Percentiles rank a stretch among this genome's conserved stretches.
These are phyloP conservation scores for Daedaleopsis nitida DNA, from an alignment of 768 basidiomycete species.

Conservation along the genomic window DNA sequence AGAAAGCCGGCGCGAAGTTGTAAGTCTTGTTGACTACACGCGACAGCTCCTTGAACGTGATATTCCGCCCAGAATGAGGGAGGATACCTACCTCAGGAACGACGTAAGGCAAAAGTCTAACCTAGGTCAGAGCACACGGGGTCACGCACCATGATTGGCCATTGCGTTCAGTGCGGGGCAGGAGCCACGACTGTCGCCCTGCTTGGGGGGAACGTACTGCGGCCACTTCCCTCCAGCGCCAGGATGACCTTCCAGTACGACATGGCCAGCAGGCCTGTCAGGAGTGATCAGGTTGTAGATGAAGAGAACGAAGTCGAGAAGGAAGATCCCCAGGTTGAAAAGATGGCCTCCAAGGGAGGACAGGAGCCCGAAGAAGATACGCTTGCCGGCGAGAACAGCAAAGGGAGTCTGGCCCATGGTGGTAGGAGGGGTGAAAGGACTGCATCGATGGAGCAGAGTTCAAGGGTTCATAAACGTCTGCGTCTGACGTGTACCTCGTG, in stretches of 20 bases:
- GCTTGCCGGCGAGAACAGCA: slow-evolving; percentile 11
- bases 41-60: slow-evolving; percentile 54
- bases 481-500: neutral
- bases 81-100: slow-evolving; percentile 36
- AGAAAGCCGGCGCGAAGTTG: slow-evolving; percentile 74
- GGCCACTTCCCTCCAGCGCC: slow-evolving; percentile 71
- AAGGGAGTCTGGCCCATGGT: neutral
- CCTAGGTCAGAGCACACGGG: neutral
- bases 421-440: neutral
- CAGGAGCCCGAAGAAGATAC: slow-evolving; percentile 17
- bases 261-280: slow-evolving; percentile 35
- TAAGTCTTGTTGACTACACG: slow-evolving; percentile 55
- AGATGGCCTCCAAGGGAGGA: slow-evolving; percentile 1
- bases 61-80: slow-evolving; percentile 67
- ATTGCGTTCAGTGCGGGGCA: slow-evolving; percentile 80
- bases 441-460: neutral
- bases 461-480: too few relatives aligned
- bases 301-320: slow-evolving; percentile 56
- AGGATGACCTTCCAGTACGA: slow-evolving; percentile 27
- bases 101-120: too few relatives aligned
- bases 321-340: slow-evolving; percentile 31
- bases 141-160: slow-evolving; percentile 73
- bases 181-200: slow-evolving; percentile 69
- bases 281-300: slow-evolving; percentile 54
- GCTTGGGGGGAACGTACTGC: slow-evolving; percentile 55